A percentile compares a stretch with the other conserved stretches of the same genome.
These are phyloP conservation scores for Leucosporidium creatinivorum DNA, from an alignment of 768 basidiomycete genomes.

Conservation along the genomic window DNA sequence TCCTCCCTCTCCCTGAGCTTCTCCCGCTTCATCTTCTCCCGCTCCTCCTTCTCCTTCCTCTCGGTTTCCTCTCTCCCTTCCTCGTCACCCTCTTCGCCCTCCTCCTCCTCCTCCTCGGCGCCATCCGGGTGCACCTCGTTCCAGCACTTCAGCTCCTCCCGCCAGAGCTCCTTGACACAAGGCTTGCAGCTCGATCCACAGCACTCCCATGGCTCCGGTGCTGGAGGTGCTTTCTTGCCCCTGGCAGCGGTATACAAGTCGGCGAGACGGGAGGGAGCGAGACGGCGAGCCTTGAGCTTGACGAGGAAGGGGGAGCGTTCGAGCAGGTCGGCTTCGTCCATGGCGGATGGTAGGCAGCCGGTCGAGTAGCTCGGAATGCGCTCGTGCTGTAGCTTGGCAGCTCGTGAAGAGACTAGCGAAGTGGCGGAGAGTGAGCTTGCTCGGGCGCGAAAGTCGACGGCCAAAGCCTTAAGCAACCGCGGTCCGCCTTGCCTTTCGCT, in stretches of 20 bases:
- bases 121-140: constrained; percentile 5
- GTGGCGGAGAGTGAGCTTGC: no score
- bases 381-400: no score
- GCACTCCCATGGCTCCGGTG: constrained; percentile 1
- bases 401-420: no score
- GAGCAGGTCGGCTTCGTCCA: background rate
- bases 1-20: background rate
- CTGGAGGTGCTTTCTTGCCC: background rate
- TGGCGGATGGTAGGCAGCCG: background rate
- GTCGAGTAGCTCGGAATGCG: no score
- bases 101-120: constrained; percentile 10
- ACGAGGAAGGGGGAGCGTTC: background rate
- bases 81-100: background rate
- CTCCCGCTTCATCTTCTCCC: background rate
- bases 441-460: no score
- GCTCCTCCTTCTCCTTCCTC: background rate
- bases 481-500: no score
- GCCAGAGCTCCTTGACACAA: background rate
- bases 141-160: constrained; percentile 8
- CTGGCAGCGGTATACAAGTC: background rate
- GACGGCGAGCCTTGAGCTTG: background rate
- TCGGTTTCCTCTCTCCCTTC: background rate
- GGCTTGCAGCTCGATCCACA: constrained; percentile 1
- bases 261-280: constrained; percentile 3
- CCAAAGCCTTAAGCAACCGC: no score